Base-by-base conservation (phyloP, 2,329 filamentous ascomycete species). In the Didymella segeticola region DNA sequence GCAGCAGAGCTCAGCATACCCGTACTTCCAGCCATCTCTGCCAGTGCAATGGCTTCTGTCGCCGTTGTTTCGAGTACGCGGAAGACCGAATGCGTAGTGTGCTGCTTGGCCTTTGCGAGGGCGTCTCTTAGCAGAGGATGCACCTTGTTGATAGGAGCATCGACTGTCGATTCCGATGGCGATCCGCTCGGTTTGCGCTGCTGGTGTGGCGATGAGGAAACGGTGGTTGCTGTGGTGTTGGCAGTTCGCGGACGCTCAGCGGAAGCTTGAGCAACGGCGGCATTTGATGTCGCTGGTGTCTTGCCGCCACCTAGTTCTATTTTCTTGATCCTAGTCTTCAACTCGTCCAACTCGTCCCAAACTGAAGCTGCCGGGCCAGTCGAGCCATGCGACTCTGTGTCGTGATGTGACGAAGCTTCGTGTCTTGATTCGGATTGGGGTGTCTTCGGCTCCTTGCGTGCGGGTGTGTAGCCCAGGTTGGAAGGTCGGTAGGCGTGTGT, bases 341-440 rank as follows among this genome's bases (percentile, higher is more conserved):
- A 79, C 61, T 98, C 95, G 65, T 98, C 95, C 23, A 99, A 78
- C 75, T 99, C 95, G 71, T 98, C 95, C 95, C 95, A 99, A 2
- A 99, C 91, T 0, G 92, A 97, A 2, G 92, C 96, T 11, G 93
- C 91, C 1, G 91, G 91, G 1, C 89, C 92, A 0, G 91, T 95
- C 0, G 95, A 98, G 25, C 89, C 83, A 27, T 89, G 93, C 0
- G 95, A 98, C 66, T 95, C 91, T 0, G 91, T 93, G 20, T 74
- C 72, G 9, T 66, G 64, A 12, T 67, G 67, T 15, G 72, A 73
- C 3, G 60, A 60, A 9, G 59, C 56, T 41, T 73, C 69, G n/a
- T 60, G 64, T 12, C 60, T 61, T 2, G 61, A 52, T 12, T 71
- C 72, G 23, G 61, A 54, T 7, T 67, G 65, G 2, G 52, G 52